Conservation (phyloP, 257 asterid species). For the Solanum ahanhuiri region DNA sequence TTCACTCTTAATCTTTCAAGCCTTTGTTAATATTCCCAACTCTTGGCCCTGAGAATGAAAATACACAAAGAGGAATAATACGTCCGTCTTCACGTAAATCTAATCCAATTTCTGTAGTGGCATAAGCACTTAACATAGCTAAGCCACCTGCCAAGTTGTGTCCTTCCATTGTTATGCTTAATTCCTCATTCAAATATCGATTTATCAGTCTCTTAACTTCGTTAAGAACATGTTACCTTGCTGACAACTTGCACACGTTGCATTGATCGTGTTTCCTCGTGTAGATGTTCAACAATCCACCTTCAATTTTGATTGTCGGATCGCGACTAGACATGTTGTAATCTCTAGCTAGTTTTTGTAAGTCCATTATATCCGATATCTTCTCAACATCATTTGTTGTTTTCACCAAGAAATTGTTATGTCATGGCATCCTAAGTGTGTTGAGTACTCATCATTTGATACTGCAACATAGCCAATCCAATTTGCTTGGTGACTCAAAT, state of each 20-base stretch:
- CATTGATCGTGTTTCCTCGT: not conserved
- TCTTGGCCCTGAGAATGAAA: conserved; percentile 16
- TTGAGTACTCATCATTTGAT: conserved; percentile 4
- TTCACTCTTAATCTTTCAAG: conserved; percentile 6
- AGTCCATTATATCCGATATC: conserved; percentile 16
- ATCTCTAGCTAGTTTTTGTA: not conserved
- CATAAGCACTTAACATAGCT: conserved; percentile 23
- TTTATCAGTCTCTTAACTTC: too few relatives aligned
- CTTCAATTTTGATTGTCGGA: not conserved
- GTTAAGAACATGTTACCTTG: too few relatives aligned
- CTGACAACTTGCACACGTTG: too few relatives aligned
- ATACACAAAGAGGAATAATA: conserved; percentile 2
- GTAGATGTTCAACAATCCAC: conserved; percentile 5
- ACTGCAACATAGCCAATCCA: too few relatives aligned
- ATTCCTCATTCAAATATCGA: too few relatives aligned
- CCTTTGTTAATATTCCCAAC: conserved; percentile 14
- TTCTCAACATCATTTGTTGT: conserved; percentile 17
- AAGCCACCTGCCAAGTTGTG: conserved; percentile 21
- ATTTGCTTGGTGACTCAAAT: too few relatives aligned
- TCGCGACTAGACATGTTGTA: conserved; percentile 3
- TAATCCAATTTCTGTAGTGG: conserved; percentile 11
- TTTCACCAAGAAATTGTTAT: conserved; percentile 18
- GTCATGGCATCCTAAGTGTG: conserved; percentile 2
- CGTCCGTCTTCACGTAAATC: not conserved
- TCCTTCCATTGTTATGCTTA: conserved; percentile 1